Evolutionary conservation across 768 basidiomycete genomes (phyloP).

Genomic region (Boletus insuetus): DNA sequence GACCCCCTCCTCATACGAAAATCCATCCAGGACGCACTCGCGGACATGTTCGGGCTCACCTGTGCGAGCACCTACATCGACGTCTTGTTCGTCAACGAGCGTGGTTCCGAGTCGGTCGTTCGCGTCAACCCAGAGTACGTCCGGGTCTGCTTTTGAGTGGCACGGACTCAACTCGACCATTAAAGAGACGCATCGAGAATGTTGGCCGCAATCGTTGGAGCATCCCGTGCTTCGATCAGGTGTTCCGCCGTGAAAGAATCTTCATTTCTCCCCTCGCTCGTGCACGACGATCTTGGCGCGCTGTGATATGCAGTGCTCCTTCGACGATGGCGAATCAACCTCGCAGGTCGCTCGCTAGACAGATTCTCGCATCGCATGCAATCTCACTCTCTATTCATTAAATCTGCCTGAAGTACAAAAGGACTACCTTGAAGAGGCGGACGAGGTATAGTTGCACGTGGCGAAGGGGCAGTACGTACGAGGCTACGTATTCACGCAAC

Average conservation of each 20-base stretch:
- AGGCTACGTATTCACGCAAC: conserved; percentile 1
- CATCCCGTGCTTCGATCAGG: conserved; percentile 25
- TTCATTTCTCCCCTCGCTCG: conserved; percentile 33
- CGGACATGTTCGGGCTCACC: conserved; percentile 54
- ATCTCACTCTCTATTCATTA: not conserved
- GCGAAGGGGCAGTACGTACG: not conserved
- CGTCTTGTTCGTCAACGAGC: conserved; percentile 47
- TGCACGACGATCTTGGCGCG: conserved; percentile 7
- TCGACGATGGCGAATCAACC: conserved; percentile 8
- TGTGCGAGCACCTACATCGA: conserved; percentile 54
- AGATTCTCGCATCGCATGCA: not conserved
- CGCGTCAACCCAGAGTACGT: conserved; percentile 21
- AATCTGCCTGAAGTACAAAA: conserved; percentile 1
- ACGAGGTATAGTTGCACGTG: conserved; percentile 7
- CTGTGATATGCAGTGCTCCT: conserved; percentile 3
- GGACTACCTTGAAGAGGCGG: not conserved
- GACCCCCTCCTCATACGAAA: conserved; percentile 52
- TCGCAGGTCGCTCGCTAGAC: not conserved
- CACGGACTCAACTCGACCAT: not conserved
- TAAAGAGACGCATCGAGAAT: conserved; percentile 24
- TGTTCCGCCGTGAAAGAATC: conserved; percentile 23
- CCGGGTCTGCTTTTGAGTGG: not conserved
- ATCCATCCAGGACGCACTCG: conserved; percentile 51
- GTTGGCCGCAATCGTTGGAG: conserved; percentile 25
- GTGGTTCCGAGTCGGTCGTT: conserved; percentile 23